Evolutionary conservation across 371 early-diverging fungal species (phyloP), one percentile per base, ranked within the genome.

Genomic region (Choanephora cucurbitarum): DNA sequence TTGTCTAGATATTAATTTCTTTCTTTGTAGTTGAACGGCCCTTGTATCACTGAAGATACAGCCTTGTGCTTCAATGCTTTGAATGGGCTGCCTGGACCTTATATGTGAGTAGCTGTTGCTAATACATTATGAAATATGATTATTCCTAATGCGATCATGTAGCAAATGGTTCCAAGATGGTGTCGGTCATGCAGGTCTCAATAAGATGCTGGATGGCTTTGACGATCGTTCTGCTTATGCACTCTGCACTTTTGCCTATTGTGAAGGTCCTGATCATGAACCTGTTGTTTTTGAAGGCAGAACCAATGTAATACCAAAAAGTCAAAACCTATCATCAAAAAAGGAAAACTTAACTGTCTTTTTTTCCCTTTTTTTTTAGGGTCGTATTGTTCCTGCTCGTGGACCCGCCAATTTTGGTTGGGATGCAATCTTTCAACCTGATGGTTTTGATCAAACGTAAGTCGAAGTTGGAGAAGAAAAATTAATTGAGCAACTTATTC

Each of bases 41-140:
- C 95, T 33, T 95, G 94, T 39, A 87, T 97, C 46, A 92, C 91
- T 24, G 98, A 98, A 75, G 98, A 98, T 73, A 97, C 96, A 10
- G 84, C 87, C 33, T 85, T 98, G 32, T 92, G 94, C 64, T 98
- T 96, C 79, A 88, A 90, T 58, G 95, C 96, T 17, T 72, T 97
- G 72, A 88, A 93, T 39, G 94, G 93, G 4, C 83, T 96, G 32
- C 97, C 97, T 14, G 94, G 93, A 5, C 90, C 93, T 11, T 94
- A 93, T 64, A 90, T 93, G 86, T 86, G 75, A 68, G 70, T n/a
- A n/a, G n/a, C n/a, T n/a, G n/a, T n/a, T n/a, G n/a, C n/a, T n/a
- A n/a, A n/a, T n/a, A n/a, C n/a, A n/a, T n/a, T n/a, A n/a, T n/a
- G n/a, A n/a, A n/a, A n/a, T n/a, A n/a, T n/a, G n/a, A 54, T 15